Evolutionary conservation across 2,329 filamentous ascomycete genomes (phyloP), one percentile per base, ranked within the genome.

Genomic region (Cordyceps pruinosa): DNA sequence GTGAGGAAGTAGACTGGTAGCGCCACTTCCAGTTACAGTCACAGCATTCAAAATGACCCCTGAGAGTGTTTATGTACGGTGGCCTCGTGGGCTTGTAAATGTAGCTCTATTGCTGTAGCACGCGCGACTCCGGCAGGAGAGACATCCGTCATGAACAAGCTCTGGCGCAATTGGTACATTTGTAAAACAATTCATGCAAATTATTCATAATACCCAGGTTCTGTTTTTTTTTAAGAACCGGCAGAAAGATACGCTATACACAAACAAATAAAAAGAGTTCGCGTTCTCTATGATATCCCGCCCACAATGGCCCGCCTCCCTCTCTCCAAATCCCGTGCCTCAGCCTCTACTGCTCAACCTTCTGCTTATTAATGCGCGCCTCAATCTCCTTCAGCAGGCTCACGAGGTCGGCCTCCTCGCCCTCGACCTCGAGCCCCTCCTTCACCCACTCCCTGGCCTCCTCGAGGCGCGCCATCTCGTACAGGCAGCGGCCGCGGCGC

Each of bases 391-490:
- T 84, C 62, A 86, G 70, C 68, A 90, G 72, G 54, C 80, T 80
- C 51, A 79, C 77, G 66, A 92, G 68, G 69, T 88, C 82, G 62
- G 74, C 73, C 73, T 86, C 82, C 72, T 81, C 84, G 13, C 87
- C 88, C 75, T 96, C 91, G 69, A 92, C 85, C 76, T 96, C 93
- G 58, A 96, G 72, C 0, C 84, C 91, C 68, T 83, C 80, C 62
- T 80, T 81, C 41, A 96, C 80, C 84, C 91, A 95, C 61, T 86
- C 84, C 65, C 78, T 78, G 1, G 92, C 91, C 82, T 97, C 93
- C 56, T 89, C 85, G 66, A 89, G 74, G 60, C 93, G 74, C 1
- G 88, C 88, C 94, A 97, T 97, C 83, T 99, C 94, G 63, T 87
- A 74, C 68, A 97, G 73, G 69, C 90, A 95, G 75, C 85, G 85